A percentile compares a stretch with the other conserved stretches of the same genome.
phyloP scores from a whole-genome alignment of 2,329 filamentous ascomycete genomes.

The Penicillium concentricum region DNA sequence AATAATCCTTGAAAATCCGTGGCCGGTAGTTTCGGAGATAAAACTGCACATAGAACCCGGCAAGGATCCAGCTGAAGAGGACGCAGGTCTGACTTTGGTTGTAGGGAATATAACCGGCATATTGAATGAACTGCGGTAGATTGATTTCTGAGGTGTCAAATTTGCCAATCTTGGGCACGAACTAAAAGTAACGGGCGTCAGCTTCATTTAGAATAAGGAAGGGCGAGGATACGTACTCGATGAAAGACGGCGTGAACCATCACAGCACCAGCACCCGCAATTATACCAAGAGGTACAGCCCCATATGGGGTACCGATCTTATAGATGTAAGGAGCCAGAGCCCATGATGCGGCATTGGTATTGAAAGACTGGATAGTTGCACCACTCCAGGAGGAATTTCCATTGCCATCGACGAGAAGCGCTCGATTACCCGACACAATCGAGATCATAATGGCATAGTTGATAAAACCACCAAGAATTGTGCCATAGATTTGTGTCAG shows the following conservation, averaged over 20 bases:
- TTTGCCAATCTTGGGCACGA: conserved; percentile 48
- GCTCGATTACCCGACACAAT: conserved; percentile 53
- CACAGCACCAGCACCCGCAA: conserved; percentile 41
- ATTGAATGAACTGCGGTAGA: conserved; percentile 56
- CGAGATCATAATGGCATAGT: conserved; percentile 57
- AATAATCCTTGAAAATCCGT: conserved; percentile 54
- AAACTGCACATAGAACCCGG: conserved; percentile 53
- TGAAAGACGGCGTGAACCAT: conserved; percentile 16
- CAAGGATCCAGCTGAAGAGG: conserved; percentile 45
- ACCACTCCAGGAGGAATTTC: conserved; percentile 55
- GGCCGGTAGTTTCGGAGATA: conserved; percentile 55
- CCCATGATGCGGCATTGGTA: conserved; percentile 41
- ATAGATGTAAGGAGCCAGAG: conserved; percentile 56
- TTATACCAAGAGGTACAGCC: conserved; percentile 51
- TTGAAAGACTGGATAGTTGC: conserved; percentile 49
- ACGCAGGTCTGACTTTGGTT: conserved; percentile 58
- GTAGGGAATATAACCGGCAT: conserved; percentile 56
- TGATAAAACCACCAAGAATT: conserved; percentile 54
- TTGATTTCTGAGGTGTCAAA: conserved; percentile 50
- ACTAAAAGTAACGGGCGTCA: conserved; percentile 31
- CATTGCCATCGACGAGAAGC: conserved; percentile 47
- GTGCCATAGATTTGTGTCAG: conserved; percentile 57
- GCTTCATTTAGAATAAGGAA: not conserved
- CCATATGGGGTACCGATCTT: conserved; percentile 46
- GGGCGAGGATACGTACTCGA: not conserved